Percentiles rank a stretch among this genome's conserved stretches.
Conservation (phyloP, 1,139 yeast genomes). For the Candida sp. region DNA sequence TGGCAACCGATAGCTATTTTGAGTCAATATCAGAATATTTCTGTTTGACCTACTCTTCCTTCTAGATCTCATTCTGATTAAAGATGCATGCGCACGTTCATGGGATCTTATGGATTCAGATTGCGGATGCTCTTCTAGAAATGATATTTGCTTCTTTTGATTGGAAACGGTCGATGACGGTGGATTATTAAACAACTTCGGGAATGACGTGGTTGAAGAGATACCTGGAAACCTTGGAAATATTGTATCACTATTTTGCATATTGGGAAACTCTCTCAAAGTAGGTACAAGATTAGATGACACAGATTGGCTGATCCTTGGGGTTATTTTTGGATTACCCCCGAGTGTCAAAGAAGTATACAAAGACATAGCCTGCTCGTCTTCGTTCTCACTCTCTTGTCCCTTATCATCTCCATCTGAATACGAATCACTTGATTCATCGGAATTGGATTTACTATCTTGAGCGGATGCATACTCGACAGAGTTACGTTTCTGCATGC, state of each 20-base stretch:
- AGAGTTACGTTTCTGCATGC: constrained; percentile 5
- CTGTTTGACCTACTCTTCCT: constrained; percentile 50
- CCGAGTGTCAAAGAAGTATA: constrained; percentile 33
- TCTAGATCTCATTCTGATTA: constrained; percentile 59
- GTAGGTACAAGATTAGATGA: constrained; percentile 36
- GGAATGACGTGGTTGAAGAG: constrained; percentile 5
- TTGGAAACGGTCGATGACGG: constrained; percentile 3
- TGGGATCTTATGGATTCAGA: constrained; percentile 40
- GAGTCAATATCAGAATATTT: constrained; percentile 26
- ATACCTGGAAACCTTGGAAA: constrained; percentile 3
- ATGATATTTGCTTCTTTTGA: constrained; percentile 11
- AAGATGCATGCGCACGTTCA: constrained; percentile 66
- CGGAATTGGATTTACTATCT: constrained; percentile 1
- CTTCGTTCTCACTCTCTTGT: constrained; percentile 43
- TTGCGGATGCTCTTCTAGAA: constrained; percentile 28
- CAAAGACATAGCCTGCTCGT: constrained; percentile 51
- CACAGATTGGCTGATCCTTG: constrained; percentile 21
- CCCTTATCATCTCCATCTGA: constrained; percentile 15
- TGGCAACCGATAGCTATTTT: constrained; percentile 20
- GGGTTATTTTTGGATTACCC: constrained; percentile 7
- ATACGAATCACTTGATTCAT: constrained; percentile 6
- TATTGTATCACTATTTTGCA: constrained; percentile 22
- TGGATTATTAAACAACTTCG: constrained; percentile 5
- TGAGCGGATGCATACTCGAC: constrained; percentile 4
- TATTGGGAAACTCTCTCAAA: constrained; percentile 42